These are phyloP conservation scores for Blastosporella zonata DNA, from an alignment of 1,284 basidiomycete genomes.

Conservation along the genomic window DNA sequence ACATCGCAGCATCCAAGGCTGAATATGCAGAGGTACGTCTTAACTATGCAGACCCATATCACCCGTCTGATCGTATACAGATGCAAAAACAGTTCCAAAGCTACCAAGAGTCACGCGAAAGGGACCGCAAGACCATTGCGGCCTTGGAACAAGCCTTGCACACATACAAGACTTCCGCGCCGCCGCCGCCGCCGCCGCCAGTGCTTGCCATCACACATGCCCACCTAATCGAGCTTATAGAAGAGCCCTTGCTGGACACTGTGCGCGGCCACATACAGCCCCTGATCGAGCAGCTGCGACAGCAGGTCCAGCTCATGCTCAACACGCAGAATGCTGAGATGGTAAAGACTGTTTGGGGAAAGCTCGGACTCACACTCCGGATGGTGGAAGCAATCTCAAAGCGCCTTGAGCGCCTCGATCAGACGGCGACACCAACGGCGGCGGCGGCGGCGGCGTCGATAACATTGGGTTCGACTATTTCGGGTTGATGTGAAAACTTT, in stretches of 20 bases:
- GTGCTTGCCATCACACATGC: constrained; percentile 32
- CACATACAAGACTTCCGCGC: constrained; percentile 35
- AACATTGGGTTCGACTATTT: neutral
- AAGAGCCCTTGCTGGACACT: constrained; percentile 35
- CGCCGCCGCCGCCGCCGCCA: constrained; percentile 21
- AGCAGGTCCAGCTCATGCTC: constrained; percentile 36
- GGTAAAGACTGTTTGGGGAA: constrained; percentile 36
- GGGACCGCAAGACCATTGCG: constrained; percentile 30
- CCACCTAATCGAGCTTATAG: constrained; percentile 40
- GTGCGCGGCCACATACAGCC: constrained; percentile 38
- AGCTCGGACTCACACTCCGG: constrained; percentile 30
- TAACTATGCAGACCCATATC: neutral
- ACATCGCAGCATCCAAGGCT: constrained; percentile 32
- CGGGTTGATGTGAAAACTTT: too few species aligned
- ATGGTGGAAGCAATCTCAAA: constrained; percentile 25
- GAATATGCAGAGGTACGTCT: constrained; percentile 14
- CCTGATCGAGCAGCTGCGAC: constrained; percentile 33
- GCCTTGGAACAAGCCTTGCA: constrained; percentile 41
- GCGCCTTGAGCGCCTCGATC: constrained; percentile 16
- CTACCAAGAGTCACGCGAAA: constrained; percentile 21
- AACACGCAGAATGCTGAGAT: constrained; percentile 35
- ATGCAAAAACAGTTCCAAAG: constrained; percentile 26
- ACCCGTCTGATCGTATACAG: constrained; percentile 20
- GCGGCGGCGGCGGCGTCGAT: neutral
- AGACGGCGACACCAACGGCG: neutral